Conservation (phyloP, 2,329 filamentous ascomycete species). For the Penicillium sp. region DNA sequence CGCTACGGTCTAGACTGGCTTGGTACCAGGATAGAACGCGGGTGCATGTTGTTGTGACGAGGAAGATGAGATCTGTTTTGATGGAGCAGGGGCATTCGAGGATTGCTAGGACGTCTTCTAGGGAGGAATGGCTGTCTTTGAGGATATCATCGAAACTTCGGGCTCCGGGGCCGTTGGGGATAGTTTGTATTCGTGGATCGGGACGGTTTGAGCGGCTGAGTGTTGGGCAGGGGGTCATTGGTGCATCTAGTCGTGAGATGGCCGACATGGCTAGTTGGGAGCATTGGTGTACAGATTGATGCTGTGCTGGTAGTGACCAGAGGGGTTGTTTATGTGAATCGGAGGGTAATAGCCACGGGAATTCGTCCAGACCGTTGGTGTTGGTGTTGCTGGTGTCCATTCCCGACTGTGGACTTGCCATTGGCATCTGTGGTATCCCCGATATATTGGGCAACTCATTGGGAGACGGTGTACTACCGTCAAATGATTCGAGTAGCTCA, state of each 20-base stretch:
- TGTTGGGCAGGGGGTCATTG: constrained; percentile 9
- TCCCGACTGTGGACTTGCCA: neutral
- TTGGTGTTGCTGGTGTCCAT: neutral
- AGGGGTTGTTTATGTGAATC: neutral
- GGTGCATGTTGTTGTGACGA: constrained; percentile 10
- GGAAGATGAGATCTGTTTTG: constrained; percentile 12
- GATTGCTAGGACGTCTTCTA: constrained; percentile 12
- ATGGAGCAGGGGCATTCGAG: constrained; percentile 11
- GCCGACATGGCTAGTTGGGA: constrained; percentile 14
- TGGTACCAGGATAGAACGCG: constrained; percentile 16
- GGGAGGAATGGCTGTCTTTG: constrained; percentile 13
- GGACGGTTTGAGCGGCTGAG: neutral
- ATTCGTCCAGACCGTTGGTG: neutral
- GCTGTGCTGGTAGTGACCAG: neutral
- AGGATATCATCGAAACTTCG: constrained; percentile 15
- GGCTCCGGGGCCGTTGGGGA: neutral
- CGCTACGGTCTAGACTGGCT: constrained; percentile 12
- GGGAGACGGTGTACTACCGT: neutral
- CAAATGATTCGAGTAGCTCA: constrained; percentile 8
- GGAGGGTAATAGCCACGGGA: neutral
- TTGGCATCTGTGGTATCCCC: neutral
- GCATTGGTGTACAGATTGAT: constrained; percentile 12
- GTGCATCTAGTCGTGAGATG: constrained; percentile 9
- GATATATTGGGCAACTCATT: neutral
- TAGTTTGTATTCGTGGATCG: neutral